phyloP scores from a whole-genome alignment of 495 filamentous ascomycete species.

The Daldinia childiae region DNA sequence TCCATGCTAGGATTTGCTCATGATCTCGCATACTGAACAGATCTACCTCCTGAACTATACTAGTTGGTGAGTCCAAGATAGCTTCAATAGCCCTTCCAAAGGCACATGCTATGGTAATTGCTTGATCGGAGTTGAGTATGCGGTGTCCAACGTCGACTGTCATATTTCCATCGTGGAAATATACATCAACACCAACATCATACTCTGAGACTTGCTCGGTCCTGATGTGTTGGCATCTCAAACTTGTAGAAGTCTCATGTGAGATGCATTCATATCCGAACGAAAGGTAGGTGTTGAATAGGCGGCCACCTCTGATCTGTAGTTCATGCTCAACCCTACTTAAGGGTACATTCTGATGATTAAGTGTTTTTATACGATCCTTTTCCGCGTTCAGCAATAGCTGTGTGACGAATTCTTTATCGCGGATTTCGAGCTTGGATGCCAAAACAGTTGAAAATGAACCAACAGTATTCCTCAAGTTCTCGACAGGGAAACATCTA shows the following conservation, averaged over 20 bases:
- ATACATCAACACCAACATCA: slow-evolving; percentile 54
- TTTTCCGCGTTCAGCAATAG: slow-evolving; percentile 50
- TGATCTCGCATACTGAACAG: slow-evolving; percentile 57
- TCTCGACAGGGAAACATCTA: slow-evolving; percentile 51
- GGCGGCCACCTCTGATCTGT: slow-evolving; percentile 50
- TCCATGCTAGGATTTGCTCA: slow-evolving; percentile 54
- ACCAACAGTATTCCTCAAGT: slow-evolving; percentile 52
- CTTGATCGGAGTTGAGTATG: slow-evolving; percentile 54
- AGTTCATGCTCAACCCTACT: slow-evolving; percentile 55
- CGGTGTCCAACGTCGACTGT: slow-evolving; percentile 56
- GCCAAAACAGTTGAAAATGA: slow-evolving; percentile 55
- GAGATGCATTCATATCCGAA: slow-evolving; percentile 53
- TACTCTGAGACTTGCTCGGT: slow-evolving; percentile 56
- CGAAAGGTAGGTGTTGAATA: slow-evolving; percentile 59
- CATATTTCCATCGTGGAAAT: slow-evolving; percentile 50
- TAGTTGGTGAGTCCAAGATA: slow-evolving; percentile 51
- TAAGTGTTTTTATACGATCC: slow-evolving; percentile 45
- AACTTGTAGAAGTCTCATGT: slow-evolving; percentile 2
- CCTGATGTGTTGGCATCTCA: slow-evolving; percentile 49
- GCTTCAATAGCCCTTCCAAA: slow-evolving; percentile 56
- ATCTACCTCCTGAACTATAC: slow-evolving; percentile 50
- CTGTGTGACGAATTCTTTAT: slow-evolving; percentile 45
- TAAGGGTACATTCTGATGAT: slow-evolving; percentile 56
- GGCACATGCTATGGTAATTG: slow-evolving; percentile 51
- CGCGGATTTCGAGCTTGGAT: slow-evolving; percentile 47